Base-by-base conservation (phyloP, 441 rosid species). In the Biscutella laevigata region DNA sequence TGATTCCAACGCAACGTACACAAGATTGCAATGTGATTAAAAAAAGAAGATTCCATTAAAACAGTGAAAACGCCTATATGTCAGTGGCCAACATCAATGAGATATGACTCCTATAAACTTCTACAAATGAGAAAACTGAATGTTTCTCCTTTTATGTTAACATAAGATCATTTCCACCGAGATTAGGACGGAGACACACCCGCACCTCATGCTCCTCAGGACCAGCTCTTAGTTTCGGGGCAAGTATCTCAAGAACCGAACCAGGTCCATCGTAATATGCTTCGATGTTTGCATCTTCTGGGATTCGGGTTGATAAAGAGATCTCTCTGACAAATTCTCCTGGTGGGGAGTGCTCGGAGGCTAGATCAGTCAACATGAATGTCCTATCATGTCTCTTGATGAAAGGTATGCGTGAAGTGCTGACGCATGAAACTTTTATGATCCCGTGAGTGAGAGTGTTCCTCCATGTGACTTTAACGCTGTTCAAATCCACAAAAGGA, bases 311-410 rank as follows among this genome's bases (percentile, higher is more conserved):
- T 22, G 82, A 73, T 9, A 82, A 63, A 1, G 76, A 72, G 42
- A 82, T 77, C 42, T 79, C 89, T 75, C 89, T 67, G 34, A 82
- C 73, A 39, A 82, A 82, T 24, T 82, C 89, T 35, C 86, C 86
- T 2, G 84, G 84, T 54, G 84, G 86, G 48, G 84, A 82, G 32
- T 82, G 89, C 69, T 79, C 89, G 0, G 84, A 74, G 7, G 74
- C 60, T 32, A 79, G 82, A 71, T 82, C 86, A 10, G 82, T 72
- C 16, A 82, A 61, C 59, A 76, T 76, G 71, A 82, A 77, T 7
- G 83, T 82, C 50, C 89, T 68, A 10, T 71, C 83, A 20, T 72
- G 80, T 63, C 79, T 71, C 42, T 74, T 77, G 62, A 82, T 69
- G 69, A 79, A 69, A 11, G 82, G 80, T 58, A 71, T 33, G 19